A percentile compares a stretch with the other conserved stretches of the same genome.
Evolutionary conservation across 345 rosid genomes (phyloP).

Genomic region (Diplotaxis tenuifolia): DNA sequence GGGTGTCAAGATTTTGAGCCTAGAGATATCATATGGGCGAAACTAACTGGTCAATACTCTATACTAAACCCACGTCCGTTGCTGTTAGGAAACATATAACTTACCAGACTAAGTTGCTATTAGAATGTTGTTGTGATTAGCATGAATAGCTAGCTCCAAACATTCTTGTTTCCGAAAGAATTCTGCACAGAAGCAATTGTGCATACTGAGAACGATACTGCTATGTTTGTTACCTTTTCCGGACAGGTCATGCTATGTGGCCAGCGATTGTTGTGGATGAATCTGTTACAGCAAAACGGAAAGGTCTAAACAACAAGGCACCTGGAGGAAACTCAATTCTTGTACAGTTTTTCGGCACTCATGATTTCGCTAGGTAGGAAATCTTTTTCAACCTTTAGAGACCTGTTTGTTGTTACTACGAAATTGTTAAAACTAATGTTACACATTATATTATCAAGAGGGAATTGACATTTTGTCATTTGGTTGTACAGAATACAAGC

Average conservation of each 20-base stretch:
- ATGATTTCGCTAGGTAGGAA: conserved; percentile 95
- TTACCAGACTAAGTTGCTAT: background rate
- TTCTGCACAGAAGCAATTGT: conserved; percentile 6
- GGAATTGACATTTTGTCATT: conserved; percentile 23
- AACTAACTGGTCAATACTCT: conserved; percentile 67
- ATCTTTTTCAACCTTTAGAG: conserved; percentile 14
- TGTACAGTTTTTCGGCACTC: conserved; percentile 97
- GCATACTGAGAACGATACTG: conserved; percentile 24
- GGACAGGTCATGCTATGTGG: conserved; percentile 98
- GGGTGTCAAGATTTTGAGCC: conserved; percentile 83
- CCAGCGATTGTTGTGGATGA: conserved; percentile 94
- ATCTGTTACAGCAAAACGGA: conserved; percentile 54
- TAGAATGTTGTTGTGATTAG: background rate
- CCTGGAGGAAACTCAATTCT: conserved; percentile 61
- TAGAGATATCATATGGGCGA: conserved; percentile 97
- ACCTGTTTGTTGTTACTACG: background rate
- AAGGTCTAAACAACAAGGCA: conserved; percentile 50
- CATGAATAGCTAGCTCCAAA: conserved; percentile 4
- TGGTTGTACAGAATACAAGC: conserved; percentile 65
- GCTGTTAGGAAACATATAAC: conserved; percentile 9
- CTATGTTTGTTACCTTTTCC: conserved; percentile 40
- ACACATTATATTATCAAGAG: background rate
- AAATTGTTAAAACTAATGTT: conserved; percentile 4
- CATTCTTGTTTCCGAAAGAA: conserved; percentile 4
- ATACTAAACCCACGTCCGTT: conserved; percentile 4